Percentiles rank a stretch among this genome's conserved stretches.
These are phyloP conservation scores for Leccinum arenicola DNA, from an alignment of 768 basidiomycete species.

Conservation along the genomic window DNA sequence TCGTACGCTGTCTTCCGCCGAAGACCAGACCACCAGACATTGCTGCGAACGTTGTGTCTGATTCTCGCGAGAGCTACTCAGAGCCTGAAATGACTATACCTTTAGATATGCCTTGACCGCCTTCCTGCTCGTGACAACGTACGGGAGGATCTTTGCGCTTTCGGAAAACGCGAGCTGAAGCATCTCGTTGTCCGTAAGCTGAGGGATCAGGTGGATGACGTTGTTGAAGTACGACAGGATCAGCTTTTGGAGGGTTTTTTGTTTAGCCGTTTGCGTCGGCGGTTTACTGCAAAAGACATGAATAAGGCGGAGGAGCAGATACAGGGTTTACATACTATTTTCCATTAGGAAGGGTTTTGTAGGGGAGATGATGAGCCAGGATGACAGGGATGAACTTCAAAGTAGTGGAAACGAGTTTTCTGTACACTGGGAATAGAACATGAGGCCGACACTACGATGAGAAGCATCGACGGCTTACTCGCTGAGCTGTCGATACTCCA, in stretches of 20 bases:
- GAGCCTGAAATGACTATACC: conserved; percentile 39
- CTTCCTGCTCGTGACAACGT: conserved; percentile 80
- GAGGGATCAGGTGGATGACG: conserved; percentile 71
- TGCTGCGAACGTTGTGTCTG: conserved; percentile 41
- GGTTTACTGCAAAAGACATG: conserved; percentile 62
- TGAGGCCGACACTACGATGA: neutral
- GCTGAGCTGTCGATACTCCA: conserved; percentile 85
- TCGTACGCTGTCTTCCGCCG: conserved; percentile 73
- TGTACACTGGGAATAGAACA: conserved; percentile 63
- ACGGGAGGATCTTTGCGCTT: conserved; percentile 87
- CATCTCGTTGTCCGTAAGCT: conserved; percentile 66
- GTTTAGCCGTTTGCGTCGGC: conserved; percentile 76
- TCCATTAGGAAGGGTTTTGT: conserved; percentile 76
- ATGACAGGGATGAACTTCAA: conserved; percentile 90
- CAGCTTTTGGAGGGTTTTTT: conserved; percentile 81
- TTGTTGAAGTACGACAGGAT: conserved; percentile 90
- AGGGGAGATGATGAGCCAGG: conserved; percentile 83
- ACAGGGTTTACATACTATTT: conserved; percentile 63
- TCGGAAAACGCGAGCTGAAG: conserved; percentile 75
- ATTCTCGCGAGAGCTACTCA: neutral
- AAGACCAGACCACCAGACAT: conserved; percentile 83
- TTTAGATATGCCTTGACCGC: conserved; percentile 86
- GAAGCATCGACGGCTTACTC: conserved; percentile 14
- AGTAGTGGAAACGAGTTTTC: conserved; percentile 84
- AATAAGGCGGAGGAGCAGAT: neutral